Conservation (phyloP, 495 filamentous ascomycete genomes). For the Daldinia concentrica region DNA sequence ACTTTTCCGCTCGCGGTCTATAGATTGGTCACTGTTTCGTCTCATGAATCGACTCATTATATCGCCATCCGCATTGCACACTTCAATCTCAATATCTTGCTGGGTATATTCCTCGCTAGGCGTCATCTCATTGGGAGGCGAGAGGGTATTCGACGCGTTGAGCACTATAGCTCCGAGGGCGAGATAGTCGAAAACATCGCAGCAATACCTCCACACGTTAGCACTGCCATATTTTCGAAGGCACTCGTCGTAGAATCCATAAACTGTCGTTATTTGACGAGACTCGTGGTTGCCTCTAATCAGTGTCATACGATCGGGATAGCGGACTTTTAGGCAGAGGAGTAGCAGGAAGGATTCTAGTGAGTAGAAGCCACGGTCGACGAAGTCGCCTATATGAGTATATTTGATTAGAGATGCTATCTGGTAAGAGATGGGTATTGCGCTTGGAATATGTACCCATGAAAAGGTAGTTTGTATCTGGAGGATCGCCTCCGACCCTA, state of each 20-base stretch:
- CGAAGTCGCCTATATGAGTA: constrained; percentile 77
- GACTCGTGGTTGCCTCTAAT: constrained; percentile 98
- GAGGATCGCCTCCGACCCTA: constrained; percentile 91
- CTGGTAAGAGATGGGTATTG: constrained; percentile 2
- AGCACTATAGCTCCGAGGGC: constrained; percentile 94
- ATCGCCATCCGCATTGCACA: constrained; percentile 81
- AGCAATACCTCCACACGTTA: constrained; percentile 98
- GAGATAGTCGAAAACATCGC: constrained; percentile 98
- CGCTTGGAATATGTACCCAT: constrained; percentile 68
- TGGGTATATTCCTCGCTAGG: constrained; percentile 60
- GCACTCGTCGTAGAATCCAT: constrained; percentile 99
- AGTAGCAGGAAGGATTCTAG: constrained; percentile 95
- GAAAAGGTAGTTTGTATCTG: constrained; percentile 98
- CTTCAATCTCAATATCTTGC: constrained; percentile 89
- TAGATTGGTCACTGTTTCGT: constrained; percentile 24
- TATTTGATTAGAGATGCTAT: constrained; percentile 22
- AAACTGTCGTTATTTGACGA: constrained; percentile 96
- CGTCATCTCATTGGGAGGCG: constrained; percentile 58
- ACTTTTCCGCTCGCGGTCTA: constrained; percentile 39
- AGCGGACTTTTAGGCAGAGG: constrained; percentile 94
- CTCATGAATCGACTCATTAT: constrained; percentile 72
- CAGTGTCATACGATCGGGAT: constrained; percentile 95
- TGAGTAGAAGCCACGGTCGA: constrained; percentile 97
- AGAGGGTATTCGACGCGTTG: constrained; percentile 80
- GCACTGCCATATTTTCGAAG: constrained; percentile 96